Conservation (phyloP, 176 grass and related monocot genomes). For the Dactylis glomerata region DNA sequence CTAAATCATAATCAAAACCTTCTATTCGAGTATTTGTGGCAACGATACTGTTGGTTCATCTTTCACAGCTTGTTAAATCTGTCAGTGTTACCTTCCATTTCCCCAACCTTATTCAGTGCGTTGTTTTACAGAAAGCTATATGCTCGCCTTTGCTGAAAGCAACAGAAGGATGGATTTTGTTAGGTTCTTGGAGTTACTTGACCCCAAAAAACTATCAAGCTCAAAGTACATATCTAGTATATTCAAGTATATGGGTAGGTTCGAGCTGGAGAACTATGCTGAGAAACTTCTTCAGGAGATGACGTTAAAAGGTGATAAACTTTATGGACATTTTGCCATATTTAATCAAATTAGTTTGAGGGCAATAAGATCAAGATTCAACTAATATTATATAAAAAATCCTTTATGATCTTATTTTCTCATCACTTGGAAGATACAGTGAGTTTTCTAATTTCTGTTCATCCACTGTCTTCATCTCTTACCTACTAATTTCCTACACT, state of each 20-base stretch:
- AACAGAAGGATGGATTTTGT: slow-evolving; percentile 59
- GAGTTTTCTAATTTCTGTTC: slow-evolving; percentile 1
- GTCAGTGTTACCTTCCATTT: slow-evolving; percentile 10
- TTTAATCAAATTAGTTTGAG: slow-evolving; percentile 21
- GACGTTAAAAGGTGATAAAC: slow-evolving; percentile 55
- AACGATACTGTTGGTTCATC: slow-evolving; percentile 23
- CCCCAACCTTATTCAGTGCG: neutral
- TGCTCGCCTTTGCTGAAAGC: slow-evolving; percentile 90
- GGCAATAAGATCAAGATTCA: slow-evolving; percentile 1
- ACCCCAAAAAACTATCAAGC: slow-evolving; percentile 53
- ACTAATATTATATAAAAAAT: neutral
- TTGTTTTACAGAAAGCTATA: slow-evolving; percentile 72
- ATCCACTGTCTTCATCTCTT: slow-evolving; percentile 24
- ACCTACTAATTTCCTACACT: slow-evolving; percentile 27
- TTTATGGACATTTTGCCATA: neutral
- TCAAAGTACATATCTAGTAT: slow-evolving; percentile 61
- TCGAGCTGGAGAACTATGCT: slow-evolving; percentile 48
- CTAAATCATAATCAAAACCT: slow-evolving; percentile 15
- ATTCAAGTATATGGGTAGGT: slow-evolving; percentile 68
- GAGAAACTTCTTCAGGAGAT: slow-evolving; percentile 69
- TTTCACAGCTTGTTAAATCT: slow-evolving; percentile 1
- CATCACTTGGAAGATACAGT: neutral
- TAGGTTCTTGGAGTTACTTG: slow-evolving; percentile 60
- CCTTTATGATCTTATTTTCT: slow-evolving; percentile 14
- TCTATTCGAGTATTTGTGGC: neutral